Evolutionary conservation across 1,284 basidiomycete species (phyloP), one percentile per base, ranked within the genome.

Genomic region (Mycena citricolor): DNA sequence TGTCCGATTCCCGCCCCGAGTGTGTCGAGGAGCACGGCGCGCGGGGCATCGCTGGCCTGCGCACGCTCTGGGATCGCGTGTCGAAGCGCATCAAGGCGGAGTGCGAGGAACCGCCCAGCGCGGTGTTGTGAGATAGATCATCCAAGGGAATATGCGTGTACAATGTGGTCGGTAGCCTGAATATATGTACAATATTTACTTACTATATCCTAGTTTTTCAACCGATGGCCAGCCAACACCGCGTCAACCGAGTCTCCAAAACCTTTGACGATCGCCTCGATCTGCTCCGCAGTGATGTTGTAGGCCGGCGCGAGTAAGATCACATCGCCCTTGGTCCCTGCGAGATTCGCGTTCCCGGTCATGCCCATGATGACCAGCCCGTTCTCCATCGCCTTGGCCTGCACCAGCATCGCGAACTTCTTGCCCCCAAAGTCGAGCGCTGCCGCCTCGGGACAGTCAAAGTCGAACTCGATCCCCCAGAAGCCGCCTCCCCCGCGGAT

Each of bases 401-500:
- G 86, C 12, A 84, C 74, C 16, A 76, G 66, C 62, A 79, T 73
- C 11, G 77, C 83, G 54, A 89, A 83, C 16, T 61, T 57, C 32
- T 71, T 42, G 5, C 71, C 73, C 53, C 73, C 70, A 52, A 86
- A 73, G 50, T 81, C 67, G n/a, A 77, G 49, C 20, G 57, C 56
- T 20, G 58, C 45, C 8, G 69, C 71, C 47, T 70, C 68, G 8
- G 63, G 61, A 7, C 56, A 60, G 10, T 64, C 65, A 55, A 84
- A 81, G 57, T 87, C 86, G 54, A 91, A 90, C 61, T 94, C 90
- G 47, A 93, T 67, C 11, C 72, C 86, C 81, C 84, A 90, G 70
- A 92, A 90, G 22, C 81, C 76, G 10, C 90, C 90, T 19, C 79
- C 79, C 14, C 91, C 88, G 32, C 89, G 77, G 46, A 89, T 76